Conservation (phyloP, 352 stramenopile species). For the Globisporangium spiculum region DNA sequence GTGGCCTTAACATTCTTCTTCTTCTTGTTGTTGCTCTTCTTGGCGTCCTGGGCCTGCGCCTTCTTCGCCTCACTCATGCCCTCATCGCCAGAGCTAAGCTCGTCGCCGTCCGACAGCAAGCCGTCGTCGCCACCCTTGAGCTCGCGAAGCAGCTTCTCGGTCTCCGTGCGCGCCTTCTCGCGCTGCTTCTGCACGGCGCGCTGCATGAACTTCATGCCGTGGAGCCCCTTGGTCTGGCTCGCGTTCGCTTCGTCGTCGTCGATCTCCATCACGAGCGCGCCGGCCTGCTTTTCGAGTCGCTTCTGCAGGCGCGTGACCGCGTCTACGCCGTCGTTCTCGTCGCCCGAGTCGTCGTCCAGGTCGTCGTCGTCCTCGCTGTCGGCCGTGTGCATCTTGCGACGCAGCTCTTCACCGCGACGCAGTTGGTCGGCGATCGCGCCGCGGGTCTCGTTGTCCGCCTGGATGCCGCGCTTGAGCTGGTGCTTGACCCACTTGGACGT, state of each 20-base stretch:
- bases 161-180: constrained; percentile 89
- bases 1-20: constrained; percentile 50
- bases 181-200: constrained; percentile 94
- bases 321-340: constrained; percentile 44
- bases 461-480: constrained; percentile 90
- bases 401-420: constrained; percentile 90
- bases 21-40: constrained; percentile 36
- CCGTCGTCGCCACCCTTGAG: constrained; percentile 85
- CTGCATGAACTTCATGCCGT: constrained; percentile 99
- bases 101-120: constrained; percentile 59
- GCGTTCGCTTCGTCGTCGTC: constrained; percentile 47
- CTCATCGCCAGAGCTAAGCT: constrained; percentile 46
- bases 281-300: constrained; percentile 66
- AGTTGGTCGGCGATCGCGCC: constrained; percentile 87
- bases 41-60: constrained; percentile 19
- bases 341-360: constrained; percentile 42
- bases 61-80: constrained; percentile 24
- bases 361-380: constrained; percentile 65
- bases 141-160: constrained; percentile 92
- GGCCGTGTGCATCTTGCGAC: constrained; percentile 88
- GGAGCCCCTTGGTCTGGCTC: constrained; percentile 77
- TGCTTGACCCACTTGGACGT: constrained; percentile 97
- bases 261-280: constrained; percentile 75
- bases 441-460: constrained; percentile 90
- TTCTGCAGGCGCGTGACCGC: constrained; percentile 58